Evolutionary conservation across 2,329 filamentous ascomycete species (phyloP).

Genomic region (Monosporascus sp.): DNA sequence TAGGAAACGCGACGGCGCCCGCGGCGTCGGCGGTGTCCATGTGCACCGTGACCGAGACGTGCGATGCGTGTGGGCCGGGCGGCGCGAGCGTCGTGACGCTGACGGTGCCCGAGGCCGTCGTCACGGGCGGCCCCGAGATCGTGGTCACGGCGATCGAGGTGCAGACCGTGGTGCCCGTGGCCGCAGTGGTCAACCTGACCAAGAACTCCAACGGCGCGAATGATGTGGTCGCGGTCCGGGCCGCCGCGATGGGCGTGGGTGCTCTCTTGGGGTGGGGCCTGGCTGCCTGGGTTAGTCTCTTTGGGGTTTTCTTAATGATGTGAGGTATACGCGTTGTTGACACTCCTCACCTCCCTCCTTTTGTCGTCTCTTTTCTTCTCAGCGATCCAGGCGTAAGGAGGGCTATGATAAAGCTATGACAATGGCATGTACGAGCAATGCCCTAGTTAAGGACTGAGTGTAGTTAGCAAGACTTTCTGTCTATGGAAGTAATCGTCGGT

Average conservation of each 20-base stretch:
- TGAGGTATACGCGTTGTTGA: constrained; percentile 16
- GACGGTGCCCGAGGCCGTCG: constrained; percentile 24
- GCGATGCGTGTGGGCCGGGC: constrained; percentile 25
- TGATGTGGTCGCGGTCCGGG: constrained; percentile 6
- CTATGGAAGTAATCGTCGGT: too few relatives aligned
- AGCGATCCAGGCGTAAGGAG: too few relatives aligned
- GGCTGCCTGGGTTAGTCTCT: constrained; percentile 16
- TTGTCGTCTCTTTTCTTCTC: too few relatives aligned
- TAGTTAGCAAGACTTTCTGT: too few relatives aligned
- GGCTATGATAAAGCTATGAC: too few relatives aligned
- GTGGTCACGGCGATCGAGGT: constrained; percentile 13
- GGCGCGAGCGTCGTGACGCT: constrained; percentile 29
- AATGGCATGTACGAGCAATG: too few relatives aligned
- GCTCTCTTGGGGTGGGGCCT: constrained; percentile 14
- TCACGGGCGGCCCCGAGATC: constrained; percentile 2
- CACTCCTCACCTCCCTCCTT: too few relatives aligned
- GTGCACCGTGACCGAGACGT: constrained; percentile 23
- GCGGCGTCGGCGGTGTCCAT: constrained; percentile 17
- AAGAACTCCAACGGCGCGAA: neutral
- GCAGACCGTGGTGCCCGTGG: constrained; percentile 22
- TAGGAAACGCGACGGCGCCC: neutral
- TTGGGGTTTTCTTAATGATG: constrained; percentile 16
- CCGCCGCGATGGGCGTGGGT: constrained; percentile 1
- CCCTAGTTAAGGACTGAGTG: too few relatives aligned
- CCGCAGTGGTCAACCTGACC: neutral